Conservation (phyloP, 805 yeast species). For the Kuraishia cidri region DNA sequence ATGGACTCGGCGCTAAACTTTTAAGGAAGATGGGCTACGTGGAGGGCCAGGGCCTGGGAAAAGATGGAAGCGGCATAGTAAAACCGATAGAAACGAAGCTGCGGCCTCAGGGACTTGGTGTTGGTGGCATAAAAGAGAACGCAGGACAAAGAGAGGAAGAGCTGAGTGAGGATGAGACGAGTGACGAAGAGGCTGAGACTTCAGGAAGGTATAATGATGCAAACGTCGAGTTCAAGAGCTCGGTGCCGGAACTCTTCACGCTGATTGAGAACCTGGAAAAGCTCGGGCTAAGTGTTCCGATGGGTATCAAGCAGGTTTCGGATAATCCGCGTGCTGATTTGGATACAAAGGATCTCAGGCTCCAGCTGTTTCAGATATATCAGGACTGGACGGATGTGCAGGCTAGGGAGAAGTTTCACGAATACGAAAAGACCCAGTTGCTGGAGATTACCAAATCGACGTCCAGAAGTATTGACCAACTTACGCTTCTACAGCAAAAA, state of each 20-base stretch:
- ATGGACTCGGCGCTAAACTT: slow-evolving; percentile 82
- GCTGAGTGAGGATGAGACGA: slow-evolving; percentile 6
- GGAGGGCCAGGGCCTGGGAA: slow-evolving; percentile 82
- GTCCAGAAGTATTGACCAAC: too few species aligned
- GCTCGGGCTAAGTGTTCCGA: slow-evolving; percentile 25
- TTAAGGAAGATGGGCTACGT: slow-evolving; percentile 82
- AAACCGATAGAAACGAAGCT: slow-evolving; percentile 70
- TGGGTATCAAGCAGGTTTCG: slow-evolving; percentile 21
- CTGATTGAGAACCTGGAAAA: slow-evolving; percentile 26
- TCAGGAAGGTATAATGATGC: neutral
- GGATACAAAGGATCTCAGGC: slow-evolving; percentile 1
- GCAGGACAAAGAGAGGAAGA: slow-evolving; percentile 9
- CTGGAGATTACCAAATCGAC: too few species aligned
- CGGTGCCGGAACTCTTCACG: slow-evolving; percentile 21
- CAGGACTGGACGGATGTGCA: slow-evolving; percentile 1
- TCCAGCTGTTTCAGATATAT: neutral
- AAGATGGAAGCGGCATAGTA: slow-evolving; percentile 58
- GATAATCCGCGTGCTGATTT: slow-evolving; percentile 12
- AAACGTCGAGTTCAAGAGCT: neutral
- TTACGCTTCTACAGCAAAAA: too few species aligned
- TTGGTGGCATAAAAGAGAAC: slow-evolving; percentile 51
- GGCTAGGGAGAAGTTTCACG: neutral
- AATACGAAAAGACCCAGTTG: slow-evolving; percentile 3
- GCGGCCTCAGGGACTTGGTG: slow-evolving; percentile 63
- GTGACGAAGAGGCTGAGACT: slow-evolving; percentile 13